A percentile compares a stretch with the other conserved stretches of the same genome.
Conservation (phyloP, 495 filamentous ascomycete species). For the Penicillium subrubescens region DNA sequence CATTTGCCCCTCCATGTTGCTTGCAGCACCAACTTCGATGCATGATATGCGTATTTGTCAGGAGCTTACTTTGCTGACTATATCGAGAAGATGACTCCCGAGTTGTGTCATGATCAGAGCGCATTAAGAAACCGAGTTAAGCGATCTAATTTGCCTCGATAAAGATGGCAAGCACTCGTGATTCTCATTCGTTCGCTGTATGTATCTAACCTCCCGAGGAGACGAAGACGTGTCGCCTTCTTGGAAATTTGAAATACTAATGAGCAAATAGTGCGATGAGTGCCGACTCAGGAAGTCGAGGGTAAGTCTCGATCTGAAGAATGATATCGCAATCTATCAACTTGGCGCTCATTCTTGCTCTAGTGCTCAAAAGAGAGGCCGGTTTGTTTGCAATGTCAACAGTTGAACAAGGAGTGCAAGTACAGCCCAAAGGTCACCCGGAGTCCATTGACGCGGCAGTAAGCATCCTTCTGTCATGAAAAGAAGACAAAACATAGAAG, state of each 20-base stretch:
- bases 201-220: slow-evolving; percentile 19
- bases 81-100: slow-evolving; percentile 42
- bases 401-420: slow-evolving; percentile 49
- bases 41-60: background rate
- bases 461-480: slow-evolving; percentile 15
- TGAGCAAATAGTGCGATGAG: slow-evolving; percentile 45
- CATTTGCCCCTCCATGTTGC: background rate
- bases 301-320: slow-evolving; percentile 27
- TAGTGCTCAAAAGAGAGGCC: slow-evolving; percentile 55
- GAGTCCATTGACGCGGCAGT: slow-evolving; percentile 52
- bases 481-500: background rate
- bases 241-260: background rate
- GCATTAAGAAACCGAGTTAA: slow-evolving; percentile 33
- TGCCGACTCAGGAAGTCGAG: slow-evolving; percentile 53
- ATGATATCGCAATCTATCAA: background rate
- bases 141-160: slow-evolving; percentile 29
- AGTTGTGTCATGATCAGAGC: slow-evolving; percentile 39
- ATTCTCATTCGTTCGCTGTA: slow-evolving; percentile 53
- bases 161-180: slow-evolving; percentile 51
- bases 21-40: background rate
- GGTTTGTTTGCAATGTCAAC: slow-evolving; percentile 46
- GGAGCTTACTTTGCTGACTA: slow-evolving; percentile 23
- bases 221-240: background rate
- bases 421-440: slow-evolving; percentile 52
- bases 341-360: slow-evolving; percentile 6